Evolutionary conservation across 179 eudicot genomes (phyloP).

Genomic region (Gypsophila paniculata): DNA sequence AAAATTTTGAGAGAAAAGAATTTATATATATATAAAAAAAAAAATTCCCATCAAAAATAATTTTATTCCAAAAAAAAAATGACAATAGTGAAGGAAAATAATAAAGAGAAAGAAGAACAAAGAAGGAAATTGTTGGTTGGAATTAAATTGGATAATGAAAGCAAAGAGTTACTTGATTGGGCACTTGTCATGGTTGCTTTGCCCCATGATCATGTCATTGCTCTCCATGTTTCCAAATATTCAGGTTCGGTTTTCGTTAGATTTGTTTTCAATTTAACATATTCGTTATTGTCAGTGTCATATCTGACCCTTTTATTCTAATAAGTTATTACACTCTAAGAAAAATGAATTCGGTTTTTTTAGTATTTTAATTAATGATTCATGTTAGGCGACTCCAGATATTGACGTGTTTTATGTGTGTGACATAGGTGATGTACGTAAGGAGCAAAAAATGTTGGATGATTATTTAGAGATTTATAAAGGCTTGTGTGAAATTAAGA

Average conservation of each 20-base stretch:
- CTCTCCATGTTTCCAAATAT: constrained; percentile 64
- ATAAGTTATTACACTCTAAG: too few relatives aligned
- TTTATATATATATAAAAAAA: background rate
- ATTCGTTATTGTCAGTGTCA: background rate
- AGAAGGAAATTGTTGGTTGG: constrained; percentile 63
- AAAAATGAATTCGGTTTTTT: background rate
- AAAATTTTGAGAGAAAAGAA: background rate
- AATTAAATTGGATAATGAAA: constrained; percentile 52
- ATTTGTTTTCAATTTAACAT: background rate
- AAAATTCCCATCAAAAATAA: constrained; percentile 19
- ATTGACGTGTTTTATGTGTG: background rate
- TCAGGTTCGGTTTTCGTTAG: constrained; percentile 35
- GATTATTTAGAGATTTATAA: constrained; percentile 54
- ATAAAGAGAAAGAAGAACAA: constrained; percentile 12
- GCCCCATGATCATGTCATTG: constrained; percentile 66
- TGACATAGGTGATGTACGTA: constrained; percentile 43
- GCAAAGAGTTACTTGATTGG: constrained; percentile 73
- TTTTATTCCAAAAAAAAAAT: constrained; percentile 12
- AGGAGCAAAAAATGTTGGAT: constrained; percentile 48
- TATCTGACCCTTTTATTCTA: too few relatives aligned
- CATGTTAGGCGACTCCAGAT: background rate
- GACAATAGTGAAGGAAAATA: constrained; percentile 36
- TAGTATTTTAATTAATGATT: background rate
- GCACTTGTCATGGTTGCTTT: constrained; percentile 80
- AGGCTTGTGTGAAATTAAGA: constrained; percentile 57